Conservation (phyloP, 257 asterid genomes). For the Penstemon barbatus region DNA sequence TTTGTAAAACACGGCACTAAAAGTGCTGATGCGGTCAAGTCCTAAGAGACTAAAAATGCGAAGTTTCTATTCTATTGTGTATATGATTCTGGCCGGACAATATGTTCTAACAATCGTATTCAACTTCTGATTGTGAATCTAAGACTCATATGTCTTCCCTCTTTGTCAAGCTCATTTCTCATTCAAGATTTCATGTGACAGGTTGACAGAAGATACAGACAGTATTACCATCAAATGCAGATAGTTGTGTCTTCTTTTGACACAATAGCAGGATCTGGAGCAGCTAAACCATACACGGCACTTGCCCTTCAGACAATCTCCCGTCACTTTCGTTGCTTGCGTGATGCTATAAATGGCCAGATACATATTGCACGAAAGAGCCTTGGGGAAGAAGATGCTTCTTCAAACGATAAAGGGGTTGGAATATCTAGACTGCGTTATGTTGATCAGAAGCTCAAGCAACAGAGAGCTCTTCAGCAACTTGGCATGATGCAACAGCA, state of each 20-base stretch:
- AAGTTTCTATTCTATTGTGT: no score
- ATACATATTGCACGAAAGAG: conserved; percentile 52
- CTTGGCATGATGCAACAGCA: conserved; percentile 86
- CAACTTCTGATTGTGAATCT: background rate
- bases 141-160: background rate
- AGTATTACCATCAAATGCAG: conserved; percentile 89
- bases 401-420: conserved; percentile 46
- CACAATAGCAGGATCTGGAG: conserved; percentile 62
- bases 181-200: conserved; percentile 30
- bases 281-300: conserved; percentile 78
- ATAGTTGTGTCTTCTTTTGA: conserved; percentile 79
- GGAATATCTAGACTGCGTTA: conserved; percentile 76
- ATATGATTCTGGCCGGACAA: no score
- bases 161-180: conserved; percentile 15
- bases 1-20: no score
- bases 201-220: conserved; percentile 82
- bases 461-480: conserved; percentile 85
- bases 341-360: conserved; percentile 73
- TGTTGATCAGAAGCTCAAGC: conserved; percentile 73
- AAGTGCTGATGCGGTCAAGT: no score
- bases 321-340: conserved; percentile 80
- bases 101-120: background rate
- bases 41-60: no score
- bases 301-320: conserved; percentile 88
- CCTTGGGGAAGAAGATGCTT: conserved; percentile 77